A percentile compares a stretch with the other conserved stretches of the same genome.
Conservation (phyloP, 2,329 filamentous ascomycete species). For the Colletotrichum godetiae region DNA sequence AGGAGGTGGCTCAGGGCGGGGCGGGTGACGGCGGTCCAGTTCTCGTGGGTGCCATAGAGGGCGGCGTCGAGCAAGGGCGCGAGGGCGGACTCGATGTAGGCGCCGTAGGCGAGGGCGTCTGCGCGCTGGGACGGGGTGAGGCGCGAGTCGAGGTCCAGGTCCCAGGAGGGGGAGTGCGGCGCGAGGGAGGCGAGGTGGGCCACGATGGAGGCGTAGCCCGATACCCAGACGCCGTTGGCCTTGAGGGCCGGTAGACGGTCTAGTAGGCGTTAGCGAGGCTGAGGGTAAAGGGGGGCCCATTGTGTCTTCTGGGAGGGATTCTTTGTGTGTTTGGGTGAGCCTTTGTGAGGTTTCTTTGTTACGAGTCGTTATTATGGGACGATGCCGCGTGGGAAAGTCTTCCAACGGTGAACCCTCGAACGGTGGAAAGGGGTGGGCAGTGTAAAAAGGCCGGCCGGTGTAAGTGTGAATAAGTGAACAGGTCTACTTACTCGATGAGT, state of each 20-base stretch:
- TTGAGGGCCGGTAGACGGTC: conserved; percentile 67
- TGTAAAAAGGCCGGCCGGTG: conserved; percentile 39
- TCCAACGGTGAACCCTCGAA: conserved; percentile 39
- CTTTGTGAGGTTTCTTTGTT: conserved; percentile 35
- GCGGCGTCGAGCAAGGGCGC: conserved; percentile 84
- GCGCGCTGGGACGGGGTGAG: conserved; percentile 55
- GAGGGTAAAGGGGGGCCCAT: background rate
- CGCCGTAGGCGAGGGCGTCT: conserved; percentile 64
- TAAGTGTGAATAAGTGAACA: conserved; percentile 13
- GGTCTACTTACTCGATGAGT: conserved; percentile 73
- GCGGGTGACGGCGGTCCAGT: conserved; percentile 82
- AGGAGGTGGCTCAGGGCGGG: conserved; percentile 85
- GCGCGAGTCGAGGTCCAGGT: conserved; percentile 50
- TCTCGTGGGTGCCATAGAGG: conserved; percentile 89
- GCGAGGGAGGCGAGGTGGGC: conserved; percentile 60
- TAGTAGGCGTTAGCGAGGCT: conserved; percentile 41
- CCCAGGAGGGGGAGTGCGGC: conserved; percentile 40
- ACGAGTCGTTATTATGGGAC: background rate
- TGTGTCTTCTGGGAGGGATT: conserved; percentile 4
- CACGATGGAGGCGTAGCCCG: conserved; percentile 72
- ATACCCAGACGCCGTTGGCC: conserved; percentile 63
- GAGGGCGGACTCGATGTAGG: conserved; percentile 81
- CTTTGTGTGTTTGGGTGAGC: conserved; percentile 8
- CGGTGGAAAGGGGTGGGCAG: background rate
- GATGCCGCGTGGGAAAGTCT: conserved; percentile 16